phyloP scores from a whole-genome alignment of 345 rosid species.

The Linum trigynum region DNA sequence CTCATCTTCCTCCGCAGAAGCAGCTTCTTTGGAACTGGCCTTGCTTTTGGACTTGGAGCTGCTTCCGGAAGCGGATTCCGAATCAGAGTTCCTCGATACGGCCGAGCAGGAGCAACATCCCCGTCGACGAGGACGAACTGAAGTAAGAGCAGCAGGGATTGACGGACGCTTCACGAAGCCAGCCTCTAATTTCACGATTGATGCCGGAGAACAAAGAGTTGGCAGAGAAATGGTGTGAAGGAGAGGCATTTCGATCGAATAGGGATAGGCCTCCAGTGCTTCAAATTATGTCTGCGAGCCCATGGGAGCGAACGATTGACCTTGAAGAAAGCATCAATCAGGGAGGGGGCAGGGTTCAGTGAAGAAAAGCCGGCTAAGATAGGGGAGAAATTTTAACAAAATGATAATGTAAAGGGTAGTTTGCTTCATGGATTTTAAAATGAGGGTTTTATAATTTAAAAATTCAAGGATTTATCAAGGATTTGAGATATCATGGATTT shows the following conservation, averaged over 20 bases:
- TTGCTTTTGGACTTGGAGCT: slow-evolving; percentile 20
- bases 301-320: too few species aligned
- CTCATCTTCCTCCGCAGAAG: slow-evolving; percentile 15
- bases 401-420: too few species aligned
- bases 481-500: too few species aligned
- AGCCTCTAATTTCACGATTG: slow-evolving; percentile 5
- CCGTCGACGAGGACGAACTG: neutral
- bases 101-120: slow-evolving; percentile 20
- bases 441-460: too few species aligned
- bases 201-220: slow-evolving; percentile 17
- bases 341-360: too few species aligned
- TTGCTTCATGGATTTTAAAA: too few species aligned
- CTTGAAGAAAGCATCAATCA: too few species aligned
- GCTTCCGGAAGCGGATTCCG: slow-evolving; percentile 31
- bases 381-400: too few species aligned
- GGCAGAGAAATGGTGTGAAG: slow-evolving; percentile 22
- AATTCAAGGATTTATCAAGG: too few species aligned
- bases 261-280: neutral
- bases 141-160: slow-evolving; percentile 1
- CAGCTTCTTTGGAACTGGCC: slow-evolving; percentile 9
- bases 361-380: too few species aligned
- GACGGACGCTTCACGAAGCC: slow-evolving; percentile 1
- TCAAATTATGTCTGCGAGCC: too few species aligned
- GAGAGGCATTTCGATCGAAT: slow-evolving; percentile 13
- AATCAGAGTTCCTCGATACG: slow-evolving; percentile 32